A percentile compares a stretch with the other conserved stretches of the same genome.
These are phyloP conservation scores for Fusarium temperatum DNA, from an alignment of 2,329 filamentous ascomycete species.

Conservation along the genomic window DNA sequence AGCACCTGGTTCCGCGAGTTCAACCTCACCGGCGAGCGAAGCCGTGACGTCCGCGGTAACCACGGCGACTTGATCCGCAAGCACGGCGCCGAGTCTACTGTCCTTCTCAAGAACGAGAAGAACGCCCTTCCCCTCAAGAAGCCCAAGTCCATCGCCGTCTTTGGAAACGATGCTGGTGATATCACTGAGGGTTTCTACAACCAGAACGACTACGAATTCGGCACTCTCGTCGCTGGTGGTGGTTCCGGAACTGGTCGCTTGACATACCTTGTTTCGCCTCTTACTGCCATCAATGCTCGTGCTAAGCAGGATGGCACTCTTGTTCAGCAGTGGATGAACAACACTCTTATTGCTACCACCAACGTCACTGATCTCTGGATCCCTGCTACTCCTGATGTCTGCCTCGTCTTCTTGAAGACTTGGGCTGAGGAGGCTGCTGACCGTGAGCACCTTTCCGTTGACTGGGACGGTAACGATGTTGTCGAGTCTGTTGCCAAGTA, in stretches of 20 bases:
- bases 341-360: constrained; percentile 51
- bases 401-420: constrained; percentile 71
- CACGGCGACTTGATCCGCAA: constrained; percentile 65
- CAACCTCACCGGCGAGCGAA: constrained; percentile 60
- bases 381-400: constrained; percentile 67
- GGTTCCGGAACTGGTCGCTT: constrained; percentile 55
- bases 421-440: constrained; percentile 73
- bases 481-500: constrained; percentile 70
- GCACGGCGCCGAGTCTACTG: constrained; percentile 65
- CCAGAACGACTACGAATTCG: constrained; percentile 69
- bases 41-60: constrained; percentile 62
- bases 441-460: constrained; percentile 61
- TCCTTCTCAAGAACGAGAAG: constrained; percentile 77
- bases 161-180: constrained; percentile 60
- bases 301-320: constrained; percentile 56
- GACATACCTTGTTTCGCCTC: constrained; percentile 50
- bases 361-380: constrained; percentile 57
- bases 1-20: constrained; percentile 54
- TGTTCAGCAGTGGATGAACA: constrained; percentile 58
- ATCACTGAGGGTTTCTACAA: constrained; percentile 73
- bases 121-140: constrained; percentile 67
- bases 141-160: constrained; percentile 65
- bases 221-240: constrained; percentile 67
- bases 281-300: constrained; percentile 56
- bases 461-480: constrained; percentile 69